A percentile compares a stretch with the other conserved stretches of the same genome.
Evolutionary conservation across 2,329 filamentous ascomycete species (phyloP).

Genomic region (Fusarium udum): DNA sequence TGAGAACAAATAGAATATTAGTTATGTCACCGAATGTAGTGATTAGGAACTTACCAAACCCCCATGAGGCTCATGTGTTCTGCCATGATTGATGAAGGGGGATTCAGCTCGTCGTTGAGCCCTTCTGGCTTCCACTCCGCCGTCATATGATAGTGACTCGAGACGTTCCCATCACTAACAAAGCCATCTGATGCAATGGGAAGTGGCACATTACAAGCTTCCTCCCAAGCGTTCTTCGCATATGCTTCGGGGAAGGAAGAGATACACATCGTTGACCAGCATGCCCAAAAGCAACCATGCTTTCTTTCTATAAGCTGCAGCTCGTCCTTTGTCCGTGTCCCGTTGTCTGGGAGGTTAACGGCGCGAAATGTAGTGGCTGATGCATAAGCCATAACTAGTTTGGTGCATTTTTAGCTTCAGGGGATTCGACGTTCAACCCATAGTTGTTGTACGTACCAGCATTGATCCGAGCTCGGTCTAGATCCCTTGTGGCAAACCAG

Average conservation of each 20-base stretch:
- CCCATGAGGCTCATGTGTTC: neutral
- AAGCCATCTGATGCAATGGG: neutral
- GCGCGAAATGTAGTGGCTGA: neutral
- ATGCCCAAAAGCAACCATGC: neutral
- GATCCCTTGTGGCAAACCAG: neutral
- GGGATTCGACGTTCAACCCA: fast-evolving
- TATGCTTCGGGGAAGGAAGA: neutral
- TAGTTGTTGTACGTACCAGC: neutral
- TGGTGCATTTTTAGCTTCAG: neutral
- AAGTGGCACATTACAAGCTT: neutral
- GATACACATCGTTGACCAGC: neutral
- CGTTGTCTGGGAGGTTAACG: fast-evolving
- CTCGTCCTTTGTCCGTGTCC: fast-evolving
- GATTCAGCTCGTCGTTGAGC: fast-evolving
- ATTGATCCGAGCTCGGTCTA: neutral
- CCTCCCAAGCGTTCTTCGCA: neutral
- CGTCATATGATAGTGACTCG: neutral
- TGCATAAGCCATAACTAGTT: neutral
- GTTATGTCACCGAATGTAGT: fast-evolving
- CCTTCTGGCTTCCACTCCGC: neutral
- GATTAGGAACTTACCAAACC: neutral
- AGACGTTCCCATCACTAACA: neutral
- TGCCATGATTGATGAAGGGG: neutral
- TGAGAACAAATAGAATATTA: neutral
- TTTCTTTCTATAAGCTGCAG: neutral